Base-by-base conservation (phyloP, 2,329 filamentous ascomycete genomes). In the Colletotrichum australisinense region DNA sequence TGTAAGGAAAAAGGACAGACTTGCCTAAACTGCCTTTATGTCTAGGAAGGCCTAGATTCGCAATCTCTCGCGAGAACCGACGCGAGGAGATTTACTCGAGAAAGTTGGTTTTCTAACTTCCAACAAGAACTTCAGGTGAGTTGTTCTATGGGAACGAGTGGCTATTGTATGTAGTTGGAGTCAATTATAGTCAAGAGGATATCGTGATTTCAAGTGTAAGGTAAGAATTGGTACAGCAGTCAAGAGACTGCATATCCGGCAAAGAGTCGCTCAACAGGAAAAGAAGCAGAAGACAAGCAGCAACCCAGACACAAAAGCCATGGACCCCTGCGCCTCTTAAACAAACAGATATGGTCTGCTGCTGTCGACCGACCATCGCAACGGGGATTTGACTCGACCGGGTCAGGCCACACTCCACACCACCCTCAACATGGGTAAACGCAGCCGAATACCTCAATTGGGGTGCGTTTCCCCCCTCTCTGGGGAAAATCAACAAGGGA, bases 391-490 rank as follows among this genome's bases (percentile, higher is more conserved):
- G 14, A 12, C 52, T 26, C n/a, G 22, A 55, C 22, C 6, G 24
- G 52, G 52, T 68, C 66, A 63, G 46, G 56, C 66, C 58, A 69
- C 67, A 59, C 62, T n/a, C 66, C 57, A 38, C 35, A 32, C 49
- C 58, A 24, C 59, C 16, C 9, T 35, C 6, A 42, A 19, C n/a
- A 49, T 26, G 7, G 22, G 26, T 38, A n/a, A 49, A 35, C 38
- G 16, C 42, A 49, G 28, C 7, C 46, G 42, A 12, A 26, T 24
- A 22, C 55, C 55, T 60, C 38, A 38, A 49, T 49, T n/a, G 42
- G 42, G 19, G 19, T 11, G 42, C 8, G n/a, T 35, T 26, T 57
- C 28, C 60, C 53, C n/a, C n/a, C 6, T 22, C 55, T 16, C 38
- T 42, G 38, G 55, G 28, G 55, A 60, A 69, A 52, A 32, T 52